phyloP scores from a whole-genome alignment of 352 stramenopile species.

The Globisporangium solare region DNA sequence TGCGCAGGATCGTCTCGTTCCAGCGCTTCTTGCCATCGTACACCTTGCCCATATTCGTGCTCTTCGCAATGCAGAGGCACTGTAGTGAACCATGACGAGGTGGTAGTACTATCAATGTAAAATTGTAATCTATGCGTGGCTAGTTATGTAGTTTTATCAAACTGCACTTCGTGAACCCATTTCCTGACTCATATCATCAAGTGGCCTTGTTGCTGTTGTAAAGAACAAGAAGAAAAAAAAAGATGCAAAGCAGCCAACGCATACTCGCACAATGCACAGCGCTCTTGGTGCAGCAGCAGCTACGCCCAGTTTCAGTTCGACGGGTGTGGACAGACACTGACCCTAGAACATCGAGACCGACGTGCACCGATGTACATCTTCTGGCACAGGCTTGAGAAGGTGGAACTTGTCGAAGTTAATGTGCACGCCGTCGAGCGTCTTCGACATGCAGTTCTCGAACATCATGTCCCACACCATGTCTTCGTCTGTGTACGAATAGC shows the following conservation, averaged over 20 bases:
- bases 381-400: conserved; percentile 51
- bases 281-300: no score
- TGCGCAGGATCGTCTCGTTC: conserved; percentile 77
- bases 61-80: no score
- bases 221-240: no score
- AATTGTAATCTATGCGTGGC: not conserved
- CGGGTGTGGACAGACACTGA: not conserved
- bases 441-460: conserved; percentile 73
- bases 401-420: conserved; percentile 88
- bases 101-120: not conserved
- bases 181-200: not conserved
- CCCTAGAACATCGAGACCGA: conserved; percentile 17
- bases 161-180: not conserved
- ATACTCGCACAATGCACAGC: no score
- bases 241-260: no score
- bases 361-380: conserved; percentile 34
- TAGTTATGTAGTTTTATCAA: not conserved
- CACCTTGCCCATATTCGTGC: conserved; percentile 70
- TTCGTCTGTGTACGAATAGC: conserved; percentile 76
- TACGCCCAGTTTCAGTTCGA: not conserved
- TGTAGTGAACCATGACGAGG: no score
- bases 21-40: conserved; percentile 84
- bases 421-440: conserved; percentile 40
- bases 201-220: no score
- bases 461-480: conserved; percentile 79